Evolutionary conservation across 805 yeast genomes (phyloP).

Genomic region (Candida insectalens): DNA sequence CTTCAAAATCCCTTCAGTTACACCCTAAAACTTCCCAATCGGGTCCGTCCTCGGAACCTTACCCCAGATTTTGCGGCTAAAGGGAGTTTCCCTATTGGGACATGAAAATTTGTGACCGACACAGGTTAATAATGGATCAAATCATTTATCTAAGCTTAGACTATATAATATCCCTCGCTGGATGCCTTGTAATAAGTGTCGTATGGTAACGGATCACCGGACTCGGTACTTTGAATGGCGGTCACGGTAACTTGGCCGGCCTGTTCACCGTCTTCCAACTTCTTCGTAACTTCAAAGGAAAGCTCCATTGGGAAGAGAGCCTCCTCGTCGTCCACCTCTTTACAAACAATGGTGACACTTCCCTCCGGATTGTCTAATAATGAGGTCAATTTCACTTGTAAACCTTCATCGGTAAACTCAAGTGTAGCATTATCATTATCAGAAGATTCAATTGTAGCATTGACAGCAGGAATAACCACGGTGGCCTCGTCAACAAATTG

Average conservation of each 20-base stretch:
- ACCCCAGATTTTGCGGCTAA: too few species aligned
- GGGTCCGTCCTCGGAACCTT: too few species aligned
- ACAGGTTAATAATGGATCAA: too few species aligned
- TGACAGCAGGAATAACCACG: slow-evolving; percentile 56
- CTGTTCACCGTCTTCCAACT: slow-evolving; percentile 17
- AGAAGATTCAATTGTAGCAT: slow-evolving; percentile 42
- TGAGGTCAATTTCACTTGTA: slow-evolving; percentile 52
- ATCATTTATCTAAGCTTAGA: too few species aligned
- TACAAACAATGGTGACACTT: slow-evolving; percentile 70
- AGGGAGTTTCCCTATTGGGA: too few species aligned
- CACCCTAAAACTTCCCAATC: too few species aligned
- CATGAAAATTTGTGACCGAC: too few species aligned
- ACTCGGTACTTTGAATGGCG: slow-evolving; percentile 44
- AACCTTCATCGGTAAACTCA: slow-evolving; percentile 58
- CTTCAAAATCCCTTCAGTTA: too few species aligned
- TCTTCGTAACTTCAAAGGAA: slow-evolving; percentile 37
- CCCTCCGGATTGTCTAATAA: slow-evolving; percentile 46
- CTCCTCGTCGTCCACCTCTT: slow-evolving; percentile 64
- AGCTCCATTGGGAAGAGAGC: slow-evolving; percentile 82
- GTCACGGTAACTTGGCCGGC: slow-evolving; percentile 58
- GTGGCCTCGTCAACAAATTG: slow-evolving; percentile 43
- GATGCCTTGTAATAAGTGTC: slow-evolving; percentile 49
- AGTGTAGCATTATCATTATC: slow-evolving; percentile 46
- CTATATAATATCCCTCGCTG: slow-evolving; percentile 51
- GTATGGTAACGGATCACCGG: slow-evolving; percentile 48